A percentile compares a stretch with the other conserved stretches of the same genome.
These are phyloP conservation scores for Pestalotiopsis fici DNA, from an alignment of 2,329 filamentous ascomycete species.

Conservation along the genomic window DNA sequence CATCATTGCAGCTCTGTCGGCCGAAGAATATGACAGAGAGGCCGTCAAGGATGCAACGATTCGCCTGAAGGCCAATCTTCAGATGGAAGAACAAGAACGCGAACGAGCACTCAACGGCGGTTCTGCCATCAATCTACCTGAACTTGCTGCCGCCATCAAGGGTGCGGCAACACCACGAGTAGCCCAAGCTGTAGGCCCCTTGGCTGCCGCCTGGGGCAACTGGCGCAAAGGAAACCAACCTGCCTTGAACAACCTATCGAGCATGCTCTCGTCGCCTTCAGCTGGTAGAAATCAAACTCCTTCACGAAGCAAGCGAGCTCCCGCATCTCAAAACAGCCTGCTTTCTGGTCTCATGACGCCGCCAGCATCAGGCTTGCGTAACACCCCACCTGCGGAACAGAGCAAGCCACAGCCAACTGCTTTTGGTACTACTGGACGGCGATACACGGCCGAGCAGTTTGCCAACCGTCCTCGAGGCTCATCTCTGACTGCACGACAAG, in stretches of 20 bases:
- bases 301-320: slow-evolving; percentile 46
- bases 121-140: slow-evolving; percentile 68
- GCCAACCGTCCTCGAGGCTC: slow-evolving; percentile 36
- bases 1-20: slow-evolving; percentile 78
- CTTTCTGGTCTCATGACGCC: slow-evolving; percentile 85
- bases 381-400: slow-evolving; percentile 50
- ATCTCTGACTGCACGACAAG: slow-evolving; percentile 33
- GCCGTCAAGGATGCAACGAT: slow-evolving; percentile 88
- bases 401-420: slow-evolving; percentile 57
- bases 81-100: slow-evolving; percentile 97
- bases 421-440: slow-evolving; percentile 60
- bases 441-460: slow-evolving; percentile 54
- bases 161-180: slow-evolving; percentile 81
- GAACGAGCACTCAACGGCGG: slow-evolving; percentile 78
- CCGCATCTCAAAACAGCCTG: slow-evolving; percentile 57
- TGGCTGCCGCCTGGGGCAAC: slow-evolving; percentile 93
- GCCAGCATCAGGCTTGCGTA: slow-evolving; percentile 74
- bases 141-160: slow-evolving; percentile 74
- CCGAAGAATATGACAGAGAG: slow-evolving; percentile 75
- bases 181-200: slow-evolving; percentile 74
- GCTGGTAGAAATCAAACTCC: slow-evolving; percentile 53
- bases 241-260: slow-evolving; percentile 48
- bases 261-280: slow-evolving; percentile 45
- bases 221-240: slow-evolving; percentile 75
- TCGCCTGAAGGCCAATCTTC: slow-evolving; percentile 86